phyloP scores from a whole-genome alignment of 202 grass and related monocot species.

The Zizania palustris region DNA sequence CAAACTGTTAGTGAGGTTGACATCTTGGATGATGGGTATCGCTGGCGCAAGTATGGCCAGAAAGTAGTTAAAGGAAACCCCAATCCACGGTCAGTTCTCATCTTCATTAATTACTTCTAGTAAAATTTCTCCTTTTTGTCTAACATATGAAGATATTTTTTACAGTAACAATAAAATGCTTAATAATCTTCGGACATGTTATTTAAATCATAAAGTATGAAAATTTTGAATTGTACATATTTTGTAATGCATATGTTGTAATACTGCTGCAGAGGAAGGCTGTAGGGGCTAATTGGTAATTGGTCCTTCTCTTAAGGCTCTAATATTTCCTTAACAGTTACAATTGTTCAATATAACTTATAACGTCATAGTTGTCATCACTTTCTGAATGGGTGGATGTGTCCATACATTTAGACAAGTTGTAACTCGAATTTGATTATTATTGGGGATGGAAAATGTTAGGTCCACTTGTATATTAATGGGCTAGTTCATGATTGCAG shows the following conservation, averaged over 20 bases:
- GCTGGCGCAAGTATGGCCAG: constrained; percentile 98
- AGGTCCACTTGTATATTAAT: constrained; percentile 5
- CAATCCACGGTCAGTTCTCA: constrained; percentile 72
- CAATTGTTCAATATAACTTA: background rate
- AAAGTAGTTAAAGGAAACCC: constrained; percentile 99
- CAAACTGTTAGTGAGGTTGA: constrained; percentile 99
- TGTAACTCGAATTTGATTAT: background rate
- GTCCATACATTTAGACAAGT: background rate
- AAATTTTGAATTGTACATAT: background rate
- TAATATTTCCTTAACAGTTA: background rate
- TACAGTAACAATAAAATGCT: background rate
- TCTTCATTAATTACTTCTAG: background rate
- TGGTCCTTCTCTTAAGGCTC: background rate
- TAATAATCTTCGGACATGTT: background rate
- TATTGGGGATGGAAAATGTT: background rate
- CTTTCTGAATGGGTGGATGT: constrained; percentile 13
- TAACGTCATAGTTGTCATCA: background rate
- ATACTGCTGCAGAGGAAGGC: background rate
- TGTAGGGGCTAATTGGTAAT: background rate
- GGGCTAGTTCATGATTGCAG: constrained; percentile 54
- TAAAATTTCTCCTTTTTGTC: constrained; percentile 19
- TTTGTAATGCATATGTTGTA: background rate
- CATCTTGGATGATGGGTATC: constrained; percentile 99
- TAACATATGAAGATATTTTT: constrained; percentile 3
- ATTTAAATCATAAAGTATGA: constrained; percentile 4